Conservation (phyloP, 768 basidiomycete species). For the Phylloporus rhodoxanthus region DNA sequence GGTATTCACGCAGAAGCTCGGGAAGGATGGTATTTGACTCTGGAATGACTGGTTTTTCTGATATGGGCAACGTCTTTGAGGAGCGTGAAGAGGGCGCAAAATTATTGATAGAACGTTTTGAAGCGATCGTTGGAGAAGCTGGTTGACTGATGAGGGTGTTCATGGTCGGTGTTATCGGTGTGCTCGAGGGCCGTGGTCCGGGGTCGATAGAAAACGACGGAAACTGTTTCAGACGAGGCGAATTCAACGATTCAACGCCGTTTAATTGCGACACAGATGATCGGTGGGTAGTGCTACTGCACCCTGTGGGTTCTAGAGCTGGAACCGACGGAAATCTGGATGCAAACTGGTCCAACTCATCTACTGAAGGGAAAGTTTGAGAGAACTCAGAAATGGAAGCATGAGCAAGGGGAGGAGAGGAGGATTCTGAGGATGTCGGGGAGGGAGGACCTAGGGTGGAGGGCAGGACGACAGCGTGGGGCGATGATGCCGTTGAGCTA, state of each 20-base stretch:
- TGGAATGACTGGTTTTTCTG: conserved; percentile 46
- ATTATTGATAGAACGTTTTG: conserved; percentile 38
- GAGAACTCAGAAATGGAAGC: conserved; percentile 51
- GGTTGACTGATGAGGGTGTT: conserved; percentile 59
- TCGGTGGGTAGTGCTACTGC: conserved; percentile 12
- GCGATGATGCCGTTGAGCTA: conserved; percentile 38
- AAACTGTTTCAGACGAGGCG: conserved; percentile 31
- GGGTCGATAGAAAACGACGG: conserved; percentile 42
- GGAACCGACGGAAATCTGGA: conserved; percentile 48
- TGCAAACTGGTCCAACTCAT: conserved; percentile 59
- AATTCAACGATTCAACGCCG: conserved; percentile 28
- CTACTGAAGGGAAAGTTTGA: conserved; percentile 69
- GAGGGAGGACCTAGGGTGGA: conserved; percentile 74
- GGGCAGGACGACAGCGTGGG: conserved; percentile 64
- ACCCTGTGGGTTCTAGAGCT: conserved; percentile 35
- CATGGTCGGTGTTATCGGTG: conserved; percentile 54
- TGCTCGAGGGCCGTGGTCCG: conserved; percentile 60
- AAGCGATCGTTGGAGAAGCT: conserved; percentile 47
- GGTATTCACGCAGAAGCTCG: conserved; percentile 52
- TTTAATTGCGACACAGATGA: conserved; percentile 24
- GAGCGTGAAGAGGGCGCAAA: conserved; percentile 31
- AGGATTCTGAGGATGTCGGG: conserved; percentile 63
- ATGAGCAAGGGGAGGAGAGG: conserved; percentile 45
- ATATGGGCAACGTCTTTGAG: conserved; percentile 25
- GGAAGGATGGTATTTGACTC: conserved; percentile 56